These are phyloP conservation scores for Aureobasidium sp. DNA, from an alignment of 2,329 filamentous ascomycete genomes.

Conservation along the genomic window DNA sequence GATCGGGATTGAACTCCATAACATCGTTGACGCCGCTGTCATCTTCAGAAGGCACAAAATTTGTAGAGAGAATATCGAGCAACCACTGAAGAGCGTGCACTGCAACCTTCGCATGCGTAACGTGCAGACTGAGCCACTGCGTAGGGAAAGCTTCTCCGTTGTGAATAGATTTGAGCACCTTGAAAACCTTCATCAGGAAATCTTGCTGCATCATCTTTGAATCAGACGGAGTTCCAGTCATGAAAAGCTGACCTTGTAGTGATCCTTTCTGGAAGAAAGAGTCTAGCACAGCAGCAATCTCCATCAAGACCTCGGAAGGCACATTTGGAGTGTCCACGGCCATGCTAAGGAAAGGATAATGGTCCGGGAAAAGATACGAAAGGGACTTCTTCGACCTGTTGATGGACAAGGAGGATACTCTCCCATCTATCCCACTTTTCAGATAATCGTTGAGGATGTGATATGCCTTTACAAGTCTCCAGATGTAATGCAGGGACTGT, in stretches of 20 bases:
- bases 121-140: slow-evolving; percentile 85
- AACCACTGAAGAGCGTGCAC: slow-evolving; percentile 15
- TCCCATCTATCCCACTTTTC: not conserved
- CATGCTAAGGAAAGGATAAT: slow-evolving; percentile 80
- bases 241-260: not conserved
- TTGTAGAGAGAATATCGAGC: slow-evolving; percentile 64
- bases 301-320: slow-evolving; percentile 72
- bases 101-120: slow-evolving; percentile 35
- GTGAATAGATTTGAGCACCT: slow-evolving; percentile 82
- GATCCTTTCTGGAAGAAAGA: slow-evolving; percentile 55
- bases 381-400: slow-evolving; percentile 35
- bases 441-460: slow-evolving; percentile 8
- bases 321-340: slow-evolving; percentile 45
- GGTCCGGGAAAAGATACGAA: slow-evolving; percentile 80
- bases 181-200: slow-evolving; percentile 41
- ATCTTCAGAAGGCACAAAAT: slow-evolving; percentile 76
- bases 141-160: slow-evolving; percentile 82
- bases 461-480: slow-evolving; percentile 13
- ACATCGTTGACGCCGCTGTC: slow-evolving; percentile 58
- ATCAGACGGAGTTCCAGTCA: not conserved
- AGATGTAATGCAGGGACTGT: slow-evolving; percentile 16
- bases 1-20: slow-evolving; percentile 71
- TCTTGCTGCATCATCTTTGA: not conserved
- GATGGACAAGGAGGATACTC: not conserved
- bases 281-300: slow-evolving; percentile 80